Evolutionary conservation across 768 basidiomycete species (phyloP), one percentile per base, ranked within the genome.

Genomic region (Hericium rajendrae): DNA sequence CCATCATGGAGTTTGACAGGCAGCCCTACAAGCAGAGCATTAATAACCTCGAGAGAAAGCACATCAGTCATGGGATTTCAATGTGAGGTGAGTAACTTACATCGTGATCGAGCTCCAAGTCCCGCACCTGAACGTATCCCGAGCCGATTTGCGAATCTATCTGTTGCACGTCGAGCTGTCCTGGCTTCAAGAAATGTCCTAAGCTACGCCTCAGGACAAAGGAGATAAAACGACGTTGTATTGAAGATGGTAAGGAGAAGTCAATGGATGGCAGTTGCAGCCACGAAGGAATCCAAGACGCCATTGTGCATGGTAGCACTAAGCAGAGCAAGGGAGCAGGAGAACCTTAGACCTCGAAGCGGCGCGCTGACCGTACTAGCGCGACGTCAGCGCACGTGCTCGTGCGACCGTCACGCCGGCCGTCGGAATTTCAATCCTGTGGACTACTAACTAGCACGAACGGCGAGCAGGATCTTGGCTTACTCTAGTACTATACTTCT

Each of bases 91-190:
- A 48, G 37, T 53, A 40, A 78, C 85, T 65, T 66, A 88, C 94
- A 69, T 83, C 75, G 52, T 78, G 77, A 68, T 92, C 82, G 52
- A 97, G 72, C 67, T 93, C 83, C 56, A 97, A 74, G 65, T 92
- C 84, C 60, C 85, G 85, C 39, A 97, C 80, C 70, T 93, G 89
- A 4, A 97, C 83, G 68, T 81, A 86, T 16, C 94, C 94, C 43
- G 86, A 87, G n/a, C 91, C 88, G 65, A 97, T 86, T 71, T 95
- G 91, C 28, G 91, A 88, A 64, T 95, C 91, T 64, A 97, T 86
- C 71, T 91, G 85, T 56, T 85, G 79, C 53, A 82, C 76, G 72
- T 97, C 90, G 57, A 97, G 80, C 65, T 94, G 93, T 15, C 91
- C 94, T 10, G 89, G 90, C 68, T 86, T 88, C 55, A 97, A 78